Base-by-base conservation (phyloP, 2,329 filamentous ascomycete species). In the Bipolaris cookei region DNA sequence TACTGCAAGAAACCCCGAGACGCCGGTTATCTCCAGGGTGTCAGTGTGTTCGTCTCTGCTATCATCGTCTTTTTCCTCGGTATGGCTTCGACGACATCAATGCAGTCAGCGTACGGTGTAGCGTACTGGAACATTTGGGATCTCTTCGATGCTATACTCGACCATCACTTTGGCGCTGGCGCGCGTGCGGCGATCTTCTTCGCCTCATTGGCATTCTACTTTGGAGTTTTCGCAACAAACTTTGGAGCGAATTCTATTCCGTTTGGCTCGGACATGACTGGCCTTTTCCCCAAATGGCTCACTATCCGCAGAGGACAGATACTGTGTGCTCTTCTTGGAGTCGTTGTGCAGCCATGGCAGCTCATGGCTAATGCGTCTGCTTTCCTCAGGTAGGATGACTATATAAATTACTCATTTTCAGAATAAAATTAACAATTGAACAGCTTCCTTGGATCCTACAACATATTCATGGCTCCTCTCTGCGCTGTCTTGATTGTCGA, bases 81-180 rank as follows among this genome's bases (percentile, higher is more conserved):
- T 13, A 70, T 76, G 16, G 71, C 70, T 4, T 77, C 77, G 0
- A 80, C 78, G 0, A 65, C 58, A 10, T 74, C 76, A 1, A 77
- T 77, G 16, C 68, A 74, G 2, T 60, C 66, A 1, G 70, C 65
- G 3, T 72, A 73, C 34, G 78, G 78, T 3, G 70, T 73, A 5
- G 72, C 73, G 3, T 77, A 78, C 61, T 81, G 78, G 79, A 80
- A 81, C 50, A 65, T 78, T 1, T 80, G 78, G 78, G 78, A 80
- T 60, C 71, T 81, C n/a, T 76, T 77, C 50, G 66, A 77, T 74
- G 38, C 71, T 74, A 77, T 81, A 6, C 70, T 81, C 5, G 74
- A 76, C 16, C 69, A 72, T 23, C 76, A 76, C 61, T 80, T 76
- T 69, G 67, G 66, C 1, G 69, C 78, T 0, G 70, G 66, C 4